These are phyloP conservation scores for Chenopodium formosanum DNA, from an alignment of 148 eudicot species.

Conservation along the genomic window DNA sequence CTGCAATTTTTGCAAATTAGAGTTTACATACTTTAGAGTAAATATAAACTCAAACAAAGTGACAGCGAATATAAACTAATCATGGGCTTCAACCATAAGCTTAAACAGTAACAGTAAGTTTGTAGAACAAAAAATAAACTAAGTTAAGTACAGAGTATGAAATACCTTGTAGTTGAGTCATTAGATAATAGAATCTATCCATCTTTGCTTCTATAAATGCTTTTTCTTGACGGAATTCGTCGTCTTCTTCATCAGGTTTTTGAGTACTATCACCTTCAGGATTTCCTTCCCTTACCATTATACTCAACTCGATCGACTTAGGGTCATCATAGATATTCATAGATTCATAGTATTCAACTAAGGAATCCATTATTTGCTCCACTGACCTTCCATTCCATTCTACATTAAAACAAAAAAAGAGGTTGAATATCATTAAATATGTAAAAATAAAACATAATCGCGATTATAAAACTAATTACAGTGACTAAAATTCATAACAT, in stretches of 20 bases:
- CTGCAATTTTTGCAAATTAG: slow-evolving; percentile 7
- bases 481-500: background rate
- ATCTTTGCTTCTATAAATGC: background rate
- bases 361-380: slow-evolving; percentile 11
- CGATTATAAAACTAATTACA: no score
- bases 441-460: no score
- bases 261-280: background rate
- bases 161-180: slow-evolving; percentile 18
- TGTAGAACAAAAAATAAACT: background rate
- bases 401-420: background rate
- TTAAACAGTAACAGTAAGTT: no score
- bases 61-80: no score
- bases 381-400: slow-evolving; percentile 8
- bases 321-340: slow-evolving; percentile 25
- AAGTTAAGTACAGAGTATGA: background rate
- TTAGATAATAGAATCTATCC: slow-evolving; percentile 1
- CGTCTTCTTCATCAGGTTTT: background rate
- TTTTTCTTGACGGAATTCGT: slow-evolving; percentile 15
- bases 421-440: background rate
- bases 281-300: slow-evolving; percentile 2
- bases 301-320: slow-evolving; percentile 19
- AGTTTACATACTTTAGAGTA: no score
- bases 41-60: no score
- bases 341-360: background rate
- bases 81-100: no score